Evolutionary conservation across 192 early-diverging fungal species (phyloP).

Genomic region (Backusella westeae): DNA sequence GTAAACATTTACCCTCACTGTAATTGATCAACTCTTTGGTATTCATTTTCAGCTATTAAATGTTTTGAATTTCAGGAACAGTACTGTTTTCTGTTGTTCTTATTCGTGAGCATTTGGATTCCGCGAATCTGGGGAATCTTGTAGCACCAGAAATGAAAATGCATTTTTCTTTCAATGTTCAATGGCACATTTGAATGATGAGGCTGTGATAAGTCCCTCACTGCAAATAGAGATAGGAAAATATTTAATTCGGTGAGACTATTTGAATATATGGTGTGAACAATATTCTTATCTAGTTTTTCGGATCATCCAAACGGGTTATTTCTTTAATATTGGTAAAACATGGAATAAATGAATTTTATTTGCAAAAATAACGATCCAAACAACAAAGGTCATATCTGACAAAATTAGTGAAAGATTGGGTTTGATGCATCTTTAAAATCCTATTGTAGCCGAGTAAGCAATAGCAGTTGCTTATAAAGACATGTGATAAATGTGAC

Average conservation of each 20-base stretch:
- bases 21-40: background rate
- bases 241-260: background rate
- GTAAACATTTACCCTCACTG: background rate
- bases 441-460: background rate
- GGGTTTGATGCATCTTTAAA: background rate
- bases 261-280: background rate
- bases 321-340: background rate
- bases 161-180: background rate
- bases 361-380: background rate
- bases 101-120: background rate
- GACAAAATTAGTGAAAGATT: background rate
- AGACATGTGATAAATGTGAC: slow-evolving; percentile 4
- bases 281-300: background rate
- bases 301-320: background rate
- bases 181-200: background rate
- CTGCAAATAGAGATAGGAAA: background rate
- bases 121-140: background rate
- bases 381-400: background rate
- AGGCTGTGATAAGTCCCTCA: background rate
- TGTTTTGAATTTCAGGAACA: background rate
- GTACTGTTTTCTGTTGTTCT: background rate
- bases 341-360: background rate
- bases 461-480: background rate
- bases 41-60: background rate
- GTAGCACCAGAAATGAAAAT: background rate